Evolutionary conservation across 2,329 filamentous ascomycete species (phyloP).

Genomic region (Mycogone perniciosa): DNA sequence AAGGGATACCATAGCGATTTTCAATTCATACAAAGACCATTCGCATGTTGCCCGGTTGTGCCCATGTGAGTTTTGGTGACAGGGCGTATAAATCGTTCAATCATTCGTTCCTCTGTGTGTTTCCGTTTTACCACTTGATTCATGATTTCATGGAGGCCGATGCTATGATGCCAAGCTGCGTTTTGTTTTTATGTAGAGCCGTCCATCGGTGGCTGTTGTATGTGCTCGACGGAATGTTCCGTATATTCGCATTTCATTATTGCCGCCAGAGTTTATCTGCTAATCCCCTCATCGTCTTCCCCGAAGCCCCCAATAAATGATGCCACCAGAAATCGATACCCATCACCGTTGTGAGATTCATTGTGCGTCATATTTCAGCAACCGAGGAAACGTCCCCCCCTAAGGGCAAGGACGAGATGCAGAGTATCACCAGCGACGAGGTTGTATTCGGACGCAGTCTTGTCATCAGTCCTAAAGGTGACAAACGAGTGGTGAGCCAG

Average conservation of each 20-base stretch:
- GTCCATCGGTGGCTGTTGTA: not conserved
- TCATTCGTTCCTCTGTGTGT: too few species aligned
- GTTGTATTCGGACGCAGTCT: constrained; percentile 82
- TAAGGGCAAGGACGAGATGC: constrained; percentile 89
- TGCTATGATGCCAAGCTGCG: too few species aligned
- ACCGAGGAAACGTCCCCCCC: constrained; percentile 55
- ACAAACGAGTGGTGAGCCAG: not conserved
- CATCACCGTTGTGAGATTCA: not conserved
- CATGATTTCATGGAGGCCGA: not conserved
- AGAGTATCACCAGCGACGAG: constrained; percentile 89
- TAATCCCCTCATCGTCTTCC: not conserved
- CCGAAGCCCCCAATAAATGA: not conserved
- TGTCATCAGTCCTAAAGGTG: constrained; percentile 75
- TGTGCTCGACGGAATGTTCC: not conserved
- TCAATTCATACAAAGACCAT: not conserved
- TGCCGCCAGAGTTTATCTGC: not conserved
- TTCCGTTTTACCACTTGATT: not conserved
- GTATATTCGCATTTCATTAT: not conserved
- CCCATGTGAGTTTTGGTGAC: not conserved
- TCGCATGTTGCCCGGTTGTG: not conserved
- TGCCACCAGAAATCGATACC: not conserved
- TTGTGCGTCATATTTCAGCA: not conserved
- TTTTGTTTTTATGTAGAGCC: too few species aligned
- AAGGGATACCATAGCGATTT: not conserved
- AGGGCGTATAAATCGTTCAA: too few species aligned